Conservation (phyloP, 768 basidiomycete species). For the Mycena haematopus region DNA sequence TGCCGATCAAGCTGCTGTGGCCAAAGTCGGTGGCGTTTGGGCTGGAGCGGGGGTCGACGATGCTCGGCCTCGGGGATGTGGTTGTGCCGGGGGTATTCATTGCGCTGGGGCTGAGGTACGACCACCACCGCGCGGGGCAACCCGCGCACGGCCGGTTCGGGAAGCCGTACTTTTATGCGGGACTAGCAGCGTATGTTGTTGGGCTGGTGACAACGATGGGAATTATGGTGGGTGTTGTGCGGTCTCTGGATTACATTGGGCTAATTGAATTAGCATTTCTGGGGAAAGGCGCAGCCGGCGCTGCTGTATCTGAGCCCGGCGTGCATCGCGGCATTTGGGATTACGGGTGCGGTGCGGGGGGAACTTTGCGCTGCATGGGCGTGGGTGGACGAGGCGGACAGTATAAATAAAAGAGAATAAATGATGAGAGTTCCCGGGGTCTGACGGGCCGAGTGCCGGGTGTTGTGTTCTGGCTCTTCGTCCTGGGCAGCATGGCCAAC, state of each 20-base stretch:
- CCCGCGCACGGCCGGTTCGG: constrained; percentile 46
- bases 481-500: neutral
- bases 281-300: constrained; percentile 84
- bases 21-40: constrained; percentile 67
- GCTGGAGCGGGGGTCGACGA: constrained; percentile 68
- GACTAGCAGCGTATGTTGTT: constrained; percentile 71
- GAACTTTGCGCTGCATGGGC: constrained; percentile 75
- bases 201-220: constrained; percentile 80
- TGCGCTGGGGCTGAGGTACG: constrained; percentile 86
- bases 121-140: constrained; percentile 53
- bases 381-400: constrained; percentile 72
- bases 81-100: constrained; percentile 73
- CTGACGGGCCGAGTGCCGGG: neutral
- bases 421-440: too few species aligned
- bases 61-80: constrained; percentile 94
- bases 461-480: neutral
- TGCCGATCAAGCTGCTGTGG: constrained; percentile 93
- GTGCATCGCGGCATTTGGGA: constrained; percentile 73
- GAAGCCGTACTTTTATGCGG: constrained; percentile 80
- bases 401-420: constrained; percentile 31
- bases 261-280: constrained; percentile 50
- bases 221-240: constrained; percentile 60
- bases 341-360: constrained; percentile 64
- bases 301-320: constrained; percentile 90
- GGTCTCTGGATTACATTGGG: neutral